Evolutionary conservation across 2,329 filamentous ascomycete genomes (phyloP), one percentile per base, ranked within the genome.

Genomic region (Fusarium drepaniforme): DNA sequence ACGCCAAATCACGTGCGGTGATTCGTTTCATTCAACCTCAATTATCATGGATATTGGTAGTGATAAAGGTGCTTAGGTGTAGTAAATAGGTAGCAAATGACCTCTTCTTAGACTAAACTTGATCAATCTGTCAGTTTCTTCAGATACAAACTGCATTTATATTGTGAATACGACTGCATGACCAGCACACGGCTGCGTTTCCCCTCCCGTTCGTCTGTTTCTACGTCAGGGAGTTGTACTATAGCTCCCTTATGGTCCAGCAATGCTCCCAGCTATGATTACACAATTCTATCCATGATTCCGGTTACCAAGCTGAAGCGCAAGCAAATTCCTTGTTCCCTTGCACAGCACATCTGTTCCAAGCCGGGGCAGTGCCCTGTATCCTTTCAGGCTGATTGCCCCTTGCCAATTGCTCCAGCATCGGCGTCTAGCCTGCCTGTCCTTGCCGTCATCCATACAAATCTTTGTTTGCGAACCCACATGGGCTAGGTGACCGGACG

Each of bases 1-100:
- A 80, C 82, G 79, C 82, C 82, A 78, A 59, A 77, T 84, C 83
- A 84, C 83, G 83, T 84, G 83, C 40, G 25, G 8, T n/a, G 15
- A 56, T 15, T 46, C 13, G 5, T 37, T 42, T 42, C 4, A 12
- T 16, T 16, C 37, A 49, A 35, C 8, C 7, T 28, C 8, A 33
- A 33, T 13, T 25, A 33, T 7, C 28, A 53, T 16, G 44, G 13
- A 30, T 13, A 30, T 30, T 30, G 18, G 46, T 1, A 18, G 5
- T 18, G 11, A 15, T 16, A 18, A 12, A 4, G 13, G 15, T 49
- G 23, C 21, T 8, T 25, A 13, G 33, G 4, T 5, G 4, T 35
- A 35, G 11, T 13, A 25, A 2, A 4, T 44, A 21, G 21, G 12
- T 5, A 44, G 21, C 8, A 25, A 13, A 51, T 51, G 18, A n/a